Evolutionary conservation across 2,329 filamentous ascomycete species (phyloP), one percentile per base, ranked within the genome.

Genomic region (Verticillium longisporum): DNA sequence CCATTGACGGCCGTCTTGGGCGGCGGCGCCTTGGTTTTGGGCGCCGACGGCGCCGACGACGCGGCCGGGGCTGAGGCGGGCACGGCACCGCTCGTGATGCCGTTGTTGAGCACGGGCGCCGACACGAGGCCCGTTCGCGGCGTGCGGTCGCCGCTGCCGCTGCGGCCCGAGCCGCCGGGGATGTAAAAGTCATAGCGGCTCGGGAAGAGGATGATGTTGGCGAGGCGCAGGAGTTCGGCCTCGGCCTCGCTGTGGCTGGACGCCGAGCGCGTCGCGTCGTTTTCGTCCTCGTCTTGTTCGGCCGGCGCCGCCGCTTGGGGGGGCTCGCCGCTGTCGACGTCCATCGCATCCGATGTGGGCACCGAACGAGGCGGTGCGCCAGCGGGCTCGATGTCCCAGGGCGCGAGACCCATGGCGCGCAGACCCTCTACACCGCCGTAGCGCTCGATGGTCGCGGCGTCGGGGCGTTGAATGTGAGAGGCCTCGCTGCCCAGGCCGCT

Each of bases 141-240:
- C 9, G 63, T 65, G n/a, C 63, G 63, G 57, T 65, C 62, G 13
- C 63, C 63, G 62, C 62, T 62, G 37, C 63, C 63, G 62, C 62
- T 58, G 55, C 60, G 32, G 18, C 54, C 38, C 2, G 58, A 60
- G 45, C 63, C 63, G 41, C 56, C 62, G 10, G 63, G 63, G 4
- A 65, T 65, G 41, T 65, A 65, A 60, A 65, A 65, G 61, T 65
- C 63, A 55, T 65, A 65, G 18, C 63, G 62, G 53, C 56, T 60
- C n/a, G 82, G 82, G 64, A 84, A 84, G 33, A 84, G 70, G 59
- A 85, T 84, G 60, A 82, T 82, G 67, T 84, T 85, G 26, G 82
- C 81, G 41, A 84, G 71, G 41, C 80, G 71, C 13, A 83, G 77
- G 1, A 84, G 78, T 67, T 84, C 81, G 2, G 77, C 76, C 70